Base-by-base conservation (phyloP, 2,329 filamentous ascomycete genomes). In the Fusarium nurragi region DNA sequence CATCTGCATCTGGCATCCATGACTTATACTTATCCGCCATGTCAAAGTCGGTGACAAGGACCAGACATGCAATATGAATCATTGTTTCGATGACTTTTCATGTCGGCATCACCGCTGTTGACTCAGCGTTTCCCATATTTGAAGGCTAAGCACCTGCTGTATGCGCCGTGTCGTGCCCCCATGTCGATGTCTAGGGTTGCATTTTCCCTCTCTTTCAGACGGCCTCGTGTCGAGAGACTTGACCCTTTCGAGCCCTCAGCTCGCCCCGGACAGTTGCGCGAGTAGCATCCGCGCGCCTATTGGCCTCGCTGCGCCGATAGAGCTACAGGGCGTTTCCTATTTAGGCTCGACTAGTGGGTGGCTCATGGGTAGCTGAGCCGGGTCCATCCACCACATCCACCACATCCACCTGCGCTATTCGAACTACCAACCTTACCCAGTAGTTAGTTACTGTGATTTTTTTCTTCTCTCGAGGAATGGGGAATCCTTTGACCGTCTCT, bases 251-350 rank as follows among this genome's bases (percentile, higher is more conserved):
- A 58, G 67, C 66, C 60, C 53, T 71, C 69, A 71, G 69, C 69
- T 68, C 65, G 69, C 69, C 69, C 58, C 69, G 48, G 64, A 67
- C 64, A 57, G 56, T 60, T 71, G 59, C 46, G 37, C 48, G 38
- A 64, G 54, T 39, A 54, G 55, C 51, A 72, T 68, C 64, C 69
- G 69, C 66, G 68, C 70, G 70, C 52, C 69, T 72, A 72, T 72
- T 72, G 70, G 70, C 57, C 67, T 61, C 59, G 51, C 63, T 53
- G 56, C 40, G 21, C 67, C 54, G 67, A 38, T 43, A 55, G 39
- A 56, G 44, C 50, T 60, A 59, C 52, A 54, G 43, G 26, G 53
- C 68, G 51, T 69, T 72, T 41, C 70, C 70, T 43, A 23, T 67
- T 68, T 38, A 37, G 68, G 68, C 41, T 28, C 50, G 38, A 66